Evolutionary conservation across 352 stramenopile species (phyloP).

Genomic region (Phytophthora pseudosyringae): DNA sequence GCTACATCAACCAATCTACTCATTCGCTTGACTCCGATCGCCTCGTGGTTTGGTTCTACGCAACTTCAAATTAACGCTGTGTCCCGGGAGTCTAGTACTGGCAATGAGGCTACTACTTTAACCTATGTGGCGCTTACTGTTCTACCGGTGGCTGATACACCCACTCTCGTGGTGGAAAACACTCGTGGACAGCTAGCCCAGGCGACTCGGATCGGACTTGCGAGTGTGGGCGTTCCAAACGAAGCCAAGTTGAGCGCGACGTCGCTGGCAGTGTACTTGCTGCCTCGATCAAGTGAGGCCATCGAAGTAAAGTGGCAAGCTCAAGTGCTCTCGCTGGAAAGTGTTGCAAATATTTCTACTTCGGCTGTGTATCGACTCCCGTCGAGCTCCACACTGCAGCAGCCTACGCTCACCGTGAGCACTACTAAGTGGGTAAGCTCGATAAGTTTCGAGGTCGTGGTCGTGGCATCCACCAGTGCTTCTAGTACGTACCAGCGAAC

Average conservation of each 20-base stretch:
- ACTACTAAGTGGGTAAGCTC: constrained; percentile 32
- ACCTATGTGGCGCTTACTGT: constrained; percentile 35
- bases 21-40: constrained; percentile 35
- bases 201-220: constrained; percentile 44
- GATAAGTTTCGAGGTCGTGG: constrained; percentile 48
- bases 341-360: constrained; percentile 34
- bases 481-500: constrained; percentile 49
- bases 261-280: constrained; percentile 41
- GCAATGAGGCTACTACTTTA: constrained; percentile 22
- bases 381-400: constrained; percentile 27
- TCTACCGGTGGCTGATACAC: constrained; percentile 46
- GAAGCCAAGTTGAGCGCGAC: constrained; percentile 44
- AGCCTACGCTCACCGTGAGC: constrained; percentile 39
- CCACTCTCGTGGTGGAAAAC: constrained; percentile 43
- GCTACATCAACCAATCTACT: constrained; percentile 20
- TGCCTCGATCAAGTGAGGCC: constrained; percentile 26
- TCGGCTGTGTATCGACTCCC: constrained; percentile 46
- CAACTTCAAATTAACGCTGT: constrained; percentile 43
- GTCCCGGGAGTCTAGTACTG: constrained; percentile 40
- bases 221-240: constrained; percentile 38
- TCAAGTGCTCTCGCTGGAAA: constrained; percentile 38
- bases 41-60: constrained; percentile 45
- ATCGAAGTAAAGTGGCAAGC: constrained; percentile 52
- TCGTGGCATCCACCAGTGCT: constrained; percentile 31
- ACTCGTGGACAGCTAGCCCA: constrained; percentile 41